Evolutionary conservation across 768 basidiomycete genomes (phyloP), one percentile per base, ranked within the genome.

Genomic region (Trametes sanguinea): DNA sequence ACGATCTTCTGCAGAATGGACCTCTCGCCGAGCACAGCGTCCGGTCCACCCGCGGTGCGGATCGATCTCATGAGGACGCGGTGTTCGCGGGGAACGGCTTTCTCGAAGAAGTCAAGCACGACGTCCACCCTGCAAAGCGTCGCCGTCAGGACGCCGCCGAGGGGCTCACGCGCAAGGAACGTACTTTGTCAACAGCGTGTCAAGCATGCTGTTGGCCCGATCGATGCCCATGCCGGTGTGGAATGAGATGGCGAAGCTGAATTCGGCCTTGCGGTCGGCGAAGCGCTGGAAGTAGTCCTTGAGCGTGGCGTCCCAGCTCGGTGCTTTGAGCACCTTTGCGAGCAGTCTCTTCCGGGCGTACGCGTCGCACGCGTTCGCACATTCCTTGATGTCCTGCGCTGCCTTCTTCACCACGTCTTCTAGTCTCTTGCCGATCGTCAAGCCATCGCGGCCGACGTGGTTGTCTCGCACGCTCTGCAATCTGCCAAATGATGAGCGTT

Each of bases 61-160:
- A 63, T 27, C 37, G 29, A 45, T 14, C 74, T 70, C 6, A 69
- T 64, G 1, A 80, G 54, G 29, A 78, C 76, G 48, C 69, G 70
- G 56, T 82, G 78, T 5, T 76, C 73, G 2, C 76, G 74, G 0
- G 78, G 74, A n/a, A 79, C 76, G 4, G 80, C 65, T 51, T 73
- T 74, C 9, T 74, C 71, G 48, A 81, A 78, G 27, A 81, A 67
- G 1, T 71, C 47, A 7, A 78, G 60, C 68, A 75, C 67, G 4
- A 75, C 70, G 54, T 76, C 71, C 17, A 78, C 32, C 51, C 67
- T 68, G 45, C 0, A 37, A 3, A 3, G 13, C 39, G 13, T n/a
- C 45, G 30, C 16, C 2, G 3, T 8, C 13, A 6, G 27, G 9
- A 17, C 0, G 7, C 2, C 9, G 29, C 10, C 39, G 22, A 42